Percentiles rank a stretch among this genome's conserved stretches.
Evolutionary conservation across 495 filamentous ascomycete genomes (phyloP).

Genomic region (Tuber indicum): DNA sequence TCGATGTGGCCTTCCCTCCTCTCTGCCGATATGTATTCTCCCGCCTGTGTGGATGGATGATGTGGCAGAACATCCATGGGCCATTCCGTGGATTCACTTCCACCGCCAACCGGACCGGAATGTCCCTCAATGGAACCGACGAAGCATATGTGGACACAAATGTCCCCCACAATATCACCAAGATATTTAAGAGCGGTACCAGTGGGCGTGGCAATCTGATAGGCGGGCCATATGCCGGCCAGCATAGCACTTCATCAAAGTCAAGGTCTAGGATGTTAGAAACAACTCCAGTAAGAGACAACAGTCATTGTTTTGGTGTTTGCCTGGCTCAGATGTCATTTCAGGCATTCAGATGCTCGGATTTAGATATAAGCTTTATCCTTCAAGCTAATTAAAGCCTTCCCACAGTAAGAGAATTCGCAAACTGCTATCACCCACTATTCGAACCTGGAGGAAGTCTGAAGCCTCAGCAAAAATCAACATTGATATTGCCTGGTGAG

Average conservation of each 20-base stretch:
- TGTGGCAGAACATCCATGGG: constrained; percentile 9
- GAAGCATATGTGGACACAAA: constrained; percentile 8
- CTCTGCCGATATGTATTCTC: constrained; percentile 5
- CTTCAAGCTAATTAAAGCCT: no score
- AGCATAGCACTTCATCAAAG: constrained; percentile 41
- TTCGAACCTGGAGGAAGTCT: no score
- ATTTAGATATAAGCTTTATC: no score
- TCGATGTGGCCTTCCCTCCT: background rate
- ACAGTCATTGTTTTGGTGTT: no score
- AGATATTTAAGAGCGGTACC: constrained; percentile 43
- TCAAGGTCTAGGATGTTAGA: background rate
- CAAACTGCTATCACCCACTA: no score
- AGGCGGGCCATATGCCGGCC: constrained; percentile 46
- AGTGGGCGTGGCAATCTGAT: constrained; percentile 35
- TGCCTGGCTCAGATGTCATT: no score
- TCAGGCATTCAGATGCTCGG: no score
- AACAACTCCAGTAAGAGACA: constrained; percentile 12
- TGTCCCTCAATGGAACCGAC: background rate
- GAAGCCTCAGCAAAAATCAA: no score
- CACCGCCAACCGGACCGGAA: background rate
- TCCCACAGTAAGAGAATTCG: no score
- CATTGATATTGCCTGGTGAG: no score
- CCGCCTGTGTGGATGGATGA: constrained; percentile 7
- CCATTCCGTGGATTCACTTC: background rate
- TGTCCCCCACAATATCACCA: constrained; percentile 37